Conservation (phyloP, 2,329 filamentous ascomycete genomes). For the Talaromyces albobiverticillius region DNA sequence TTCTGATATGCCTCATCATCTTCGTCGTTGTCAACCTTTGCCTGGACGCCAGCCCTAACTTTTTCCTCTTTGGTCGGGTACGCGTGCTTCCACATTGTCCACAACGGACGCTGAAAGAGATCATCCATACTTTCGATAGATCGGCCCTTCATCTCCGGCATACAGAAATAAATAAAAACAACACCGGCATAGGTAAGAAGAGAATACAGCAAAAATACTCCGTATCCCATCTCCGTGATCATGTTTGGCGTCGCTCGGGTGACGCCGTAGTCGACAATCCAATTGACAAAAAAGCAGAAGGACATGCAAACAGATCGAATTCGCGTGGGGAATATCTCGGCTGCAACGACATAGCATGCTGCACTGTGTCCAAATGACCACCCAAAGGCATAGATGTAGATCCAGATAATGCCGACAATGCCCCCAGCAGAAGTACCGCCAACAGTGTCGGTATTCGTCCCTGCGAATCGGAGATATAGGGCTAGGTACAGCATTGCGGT, state of each 20-base stretch:
- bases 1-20: slow-evolving; percentile 16
- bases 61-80: slow-evolving; percentile 38
- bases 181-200: slow-evolving; percentile 35
- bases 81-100: slow-evolving; percentile 41
- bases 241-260: slow-evolving; percentile 31
- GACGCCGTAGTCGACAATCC: slow-evolving; percentile 31
- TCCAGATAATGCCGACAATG: slow-evolving; percentile 39
- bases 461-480: slow-evolving; percentile 34
- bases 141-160: slow-evolving; percentile 30
- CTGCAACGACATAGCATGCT: slow-evolving; percentile 27
- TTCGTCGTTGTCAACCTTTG: slow-evolving; percentile 18
- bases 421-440: slow-evolving; percentile 38
- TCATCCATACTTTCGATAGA: slow-evolving; percentile 35
- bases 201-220: slow-evolving; percentile 35
- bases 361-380: slow-evolving; percentile 30
- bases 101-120: slow-evolving; percentile 33
- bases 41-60: slow-evolving; percentile 29
- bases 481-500: slow-evolving; percentile 33
- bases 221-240: slow-evolving; percentile 37
- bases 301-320: slow-evolving; percentile 30
- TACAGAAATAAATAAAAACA: slow-evolving; percentile 32
- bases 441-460: slow-evolving; percentile 23
- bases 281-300: slow-evolving; percentile 28
- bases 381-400: slow-evolving; percentile 31
- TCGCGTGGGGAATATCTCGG: slow-evolving; percentile 29